A percentile compares a stretch with the other conserved stretches of the same genome.
Conservation (phyloP, 2,329 filamentous ascomycete genomes). For the Paradendryphiella salina region DNA sequence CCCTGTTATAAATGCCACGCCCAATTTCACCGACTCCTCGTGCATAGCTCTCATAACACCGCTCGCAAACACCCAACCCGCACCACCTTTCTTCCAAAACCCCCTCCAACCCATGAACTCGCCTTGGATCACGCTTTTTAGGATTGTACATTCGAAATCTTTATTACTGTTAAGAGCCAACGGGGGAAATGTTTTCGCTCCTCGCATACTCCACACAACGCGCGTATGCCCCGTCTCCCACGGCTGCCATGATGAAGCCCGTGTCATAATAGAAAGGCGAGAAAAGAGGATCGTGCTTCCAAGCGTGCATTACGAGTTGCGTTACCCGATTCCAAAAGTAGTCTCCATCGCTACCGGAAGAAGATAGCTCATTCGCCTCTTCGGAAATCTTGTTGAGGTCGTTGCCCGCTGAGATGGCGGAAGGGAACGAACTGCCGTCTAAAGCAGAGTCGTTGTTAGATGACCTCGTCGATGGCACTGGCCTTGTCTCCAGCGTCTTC, state of each 20-base stretch:
- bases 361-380: conserved; percentile 31
- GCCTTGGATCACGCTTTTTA: conserved; percentile 55
- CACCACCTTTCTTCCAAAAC: conserved; percentile 51
- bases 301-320: conserved; percentile 48
- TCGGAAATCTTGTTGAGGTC: conserved; percentile 56
- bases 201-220: conserved; percentile 46
- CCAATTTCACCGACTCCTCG: conserved; percentile 51
- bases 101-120: conserved; percentile 57
- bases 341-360: conserved; percentile 38
- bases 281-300: conserved; percentile 51
- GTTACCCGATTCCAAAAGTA: conserved; percentile 42
- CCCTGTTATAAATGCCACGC: conserved; percentile 54
- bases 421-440: conserved; percentile 51
- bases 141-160: conserved; percentile 57
- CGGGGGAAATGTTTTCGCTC: conserved; percentile 35
- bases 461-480: neutral
- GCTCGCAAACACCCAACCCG: conserved; percentile 60
- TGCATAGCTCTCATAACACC: conserved; percentile 54
- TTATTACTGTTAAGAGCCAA: conserved; percentile 48
- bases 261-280: conserved; percentile 53
- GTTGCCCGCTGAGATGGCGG: conserved; percentile 53
- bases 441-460: no score
- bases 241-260: conserved; percentile 54
- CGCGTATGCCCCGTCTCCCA: conserved; percentile 46
- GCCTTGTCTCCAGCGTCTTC: conserved; percentile 16